A percentile compares a stretch with the other conserved stretches of the same genome.
These are phyloP conservation scores for Mycena maculata DNA, from an alignment of 768 basidiomycete species.

Conservation along the genomic window DNA sequence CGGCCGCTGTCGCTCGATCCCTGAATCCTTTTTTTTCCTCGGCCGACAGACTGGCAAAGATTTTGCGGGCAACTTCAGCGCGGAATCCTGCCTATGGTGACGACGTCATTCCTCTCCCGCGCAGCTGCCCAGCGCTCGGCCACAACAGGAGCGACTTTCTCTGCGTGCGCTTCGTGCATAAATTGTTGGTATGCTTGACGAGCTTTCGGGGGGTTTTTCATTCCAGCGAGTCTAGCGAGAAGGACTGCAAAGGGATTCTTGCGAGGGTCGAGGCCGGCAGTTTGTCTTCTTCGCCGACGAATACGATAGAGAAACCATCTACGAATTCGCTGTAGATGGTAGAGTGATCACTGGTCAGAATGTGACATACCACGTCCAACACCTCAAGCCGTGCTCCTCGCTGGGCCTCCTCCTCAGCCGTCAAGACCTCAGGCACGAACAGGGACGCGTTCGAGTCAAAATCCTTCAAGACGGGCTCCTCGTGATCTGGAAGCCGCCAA, in stretches of 20 bases:
- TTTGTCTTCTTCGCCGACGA: neutral
- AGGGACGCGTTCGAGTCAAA: neutral
- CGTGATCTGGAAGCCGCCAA: neutral
- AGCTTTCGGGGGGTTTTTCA: neutral
- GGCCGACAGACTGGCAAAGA: neutral
- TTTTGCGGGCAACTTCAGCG: neutral
- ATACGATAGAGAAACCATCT: slow-evolving; percentile 7
- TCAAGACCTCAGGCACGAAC: neutral
- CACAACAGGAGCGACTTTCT: neutral
- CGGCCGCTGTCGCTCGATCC: neutral
- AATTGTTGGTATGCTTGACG: slow-evolving; percentile 26
- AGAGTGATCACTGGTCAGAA: neutral
- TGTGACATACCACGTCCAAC: neutral
- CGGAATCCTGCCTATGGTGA: slow-evolving; percentile 11
- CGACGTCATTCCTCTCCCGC: neutral
- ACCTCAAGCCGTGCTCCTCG: neutral
- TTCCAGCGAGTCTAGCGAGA: slow-evolving; percentile 5
- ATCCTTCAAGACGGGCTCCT: neutral
- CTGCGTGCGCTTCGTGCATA: neutral
- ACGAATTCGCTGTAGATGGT: slow-evolving; percentile 19
- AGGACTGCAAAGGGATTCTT: slow-evolving; percentile 19
- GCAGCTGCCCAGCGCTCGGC: neutral
- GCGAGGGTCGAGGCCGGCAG: neutral
- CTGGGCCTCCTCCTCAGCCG: neutral
- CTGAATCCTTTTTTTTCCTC: neutral